Conservation (phyloP, 1,139 yeast species). For the Scheffersomyces segobiensis region DNA sequence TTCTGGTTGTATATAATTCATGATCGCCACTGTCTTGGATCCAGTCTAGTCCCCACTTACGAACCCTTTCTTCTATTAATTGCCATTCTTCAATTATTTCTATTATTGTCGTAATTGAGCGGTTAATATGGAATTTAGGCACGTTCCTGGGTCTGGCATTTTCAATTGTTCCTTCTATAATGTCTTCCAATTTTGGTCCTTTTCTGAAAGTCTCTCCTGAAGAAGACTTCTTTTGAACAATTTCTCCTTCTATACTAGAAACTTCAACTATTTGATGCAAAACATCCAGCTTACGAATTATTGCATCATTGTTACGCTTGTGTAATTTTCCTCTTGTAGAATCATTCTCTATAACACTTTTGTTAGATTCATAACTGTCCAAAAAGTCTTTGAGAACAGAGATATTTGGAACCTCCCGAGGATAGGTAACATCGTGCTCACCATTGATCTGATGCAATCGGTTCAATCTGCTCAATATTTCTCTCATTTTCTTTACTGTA, state of each 20-base stretch:
- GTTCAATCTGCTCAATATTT: conserved; percentile 1
- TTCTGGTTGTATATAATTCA: conserved; percentile 10
- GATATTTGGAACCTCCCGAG: background rate
- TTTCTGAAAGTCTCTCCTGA: background rate
- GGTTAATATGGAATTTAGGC: background rate
- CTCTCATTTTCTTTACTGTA: background rate
- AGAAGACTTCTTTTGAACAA: background rate
- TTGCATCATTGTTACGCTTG: background rate
- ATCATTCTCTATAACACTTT: background rate
- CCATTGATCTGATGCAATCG: conserved; percentile 1
- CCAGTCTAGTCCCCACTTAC: conserved; percentile 8
- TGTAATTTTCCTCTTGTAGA: background rate
- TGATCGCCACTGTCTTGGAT: conserved; percentile 10
- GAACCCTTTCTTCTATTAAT: background rate
- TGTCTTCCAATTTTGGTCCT: background rate
- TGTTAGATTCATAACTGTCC: background rate
- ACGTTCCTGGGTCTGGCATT: background rate
- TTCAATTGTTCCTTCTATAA: background rate
- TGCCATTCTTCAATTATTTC: background rate
- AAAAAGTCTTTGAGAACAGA: background rate
- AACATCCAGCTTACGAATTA: background rate
- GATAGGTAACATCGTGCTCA: background rate
- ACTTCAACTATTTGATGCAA: background rate
- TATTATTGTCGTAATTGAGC: background rate
- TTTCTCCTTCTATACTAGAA: background rate